phyloP scores from a whole-genome alignment of 495 filamentous ascomycete species.

The Entonaema liquescens region DNA sequence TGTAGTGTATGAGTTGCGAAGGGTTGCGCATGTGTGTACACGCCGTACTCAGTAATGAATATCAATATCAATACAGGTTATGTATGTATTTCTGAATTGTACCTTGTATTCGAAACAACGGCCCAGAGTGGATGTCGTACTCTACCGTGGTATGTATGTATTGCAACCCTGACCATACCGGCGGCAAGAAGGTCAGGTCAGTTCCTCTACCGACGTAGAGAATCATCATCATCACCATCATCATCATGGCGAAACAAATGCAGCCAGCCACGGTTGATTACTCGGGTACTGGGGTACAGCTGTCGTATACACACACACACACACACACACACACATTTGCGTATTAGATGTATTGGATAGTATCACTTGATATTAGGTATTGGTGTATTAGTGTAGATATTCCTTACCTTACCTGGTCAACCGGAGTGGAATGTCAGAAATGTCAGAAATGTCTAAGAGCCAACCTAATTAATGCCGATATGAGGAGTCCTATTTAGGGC shows the following conservation, averaged over 20 bases:
- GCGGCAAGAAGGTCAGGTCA: constrained; percentile 21
- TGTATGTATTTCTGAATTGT: too few species aligned
- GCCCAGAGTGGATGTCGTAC: constrained; percentile 13
- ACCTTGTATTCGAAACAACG: constrained; percentile 6
- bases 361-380: too few species aligned
- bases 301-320: not conserved
- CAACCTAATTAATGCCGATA: constrained; percentile 15
- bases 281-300: constrained; percentile 12
- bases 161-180: constrained; percentile 30
- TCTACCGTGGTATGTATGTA: constrained; percentile 9
- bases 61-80: too few species aligned
- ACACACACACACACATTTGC: too few species aligned
- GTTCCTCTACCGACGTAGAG: not conserved
- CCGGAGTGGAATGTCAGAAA: not conserved
- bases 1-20: not conserved
- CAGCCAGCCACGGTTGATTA: constrained; percentile 32
- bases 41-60: too few species aligned
- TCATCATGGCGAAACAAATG: constrained; percentile 19
- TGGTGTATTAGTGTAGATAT: too few species aligned
- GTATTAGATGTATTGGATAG: not conserved
- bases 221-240: constrained; percentile 5
- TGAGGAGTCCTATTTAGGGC: constrained; percentile 6
- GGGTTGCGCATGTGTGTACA: not conserved
- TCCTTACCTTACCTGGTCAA: not conserved
- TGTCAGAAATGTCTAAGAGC: constrained; percentile 11